Percentiles rank a stretch among this genome's conserved stretches.
Evolutionary conservation across 495 filamentous ascomycete genomes (phyloP).

Genomic region (Opeltia flavorubescens): DNA sequence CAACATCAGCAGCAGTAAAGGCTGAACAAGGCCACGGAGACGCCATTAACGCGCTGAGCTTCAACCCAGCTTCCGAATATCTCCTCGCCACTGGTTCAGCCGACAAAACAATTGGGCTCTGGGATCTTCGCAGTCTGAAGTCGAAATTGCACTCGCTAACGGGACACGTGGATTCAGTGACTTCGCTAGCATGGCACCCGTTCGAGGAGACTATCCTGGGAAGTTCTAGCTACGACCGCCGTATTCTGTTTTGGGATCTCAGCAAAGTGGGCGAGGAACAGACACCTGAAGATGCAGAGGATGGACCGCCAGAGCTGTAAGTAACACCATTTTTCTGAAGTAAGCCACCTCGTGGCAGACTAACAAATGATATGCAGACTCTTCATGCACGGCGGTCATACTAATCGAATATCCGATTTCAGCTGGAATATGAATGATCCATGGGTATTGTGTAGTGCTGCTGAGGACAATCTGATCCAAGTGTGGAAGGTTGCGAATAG

Average conservation of each 20-base stretch:
- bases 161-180: constrained; percentile 77
- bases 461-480: constrained; percentile 93
- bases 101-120: constrained; percentile 87
- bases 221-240: constrained; percentile 79
- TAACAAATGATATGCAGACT: constrained; percentile 35
- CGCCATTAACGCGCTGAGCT: constrained; percentile 87
- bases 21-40: constrained; percentile 65
- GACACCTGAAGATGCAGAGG: constrained; percentile 85
- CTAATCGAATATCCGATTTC: constrained; percentile 89
- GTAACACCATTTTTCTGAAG: constrained; percentile 20
- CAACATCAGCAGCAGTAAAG: constrained; percentile 43
- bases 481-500: constrained; percentile 91
- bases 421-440: constrained; percentile 94
- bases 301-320: constrained; percentile 89
- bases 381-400: constrained; percentile 99
- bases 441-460: constrained; percentile 87
- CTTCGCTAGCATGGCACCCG: constrained; percentile 87
- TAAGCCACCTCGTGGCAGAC: constrained; percentile 1
- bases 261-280: constrained; percentile 87
- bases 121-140: constrained; percentile 84
- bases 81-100: constrained; percentile 84
- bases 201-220: constrained; percentile 75
- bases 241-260: constrained; percentile 94
- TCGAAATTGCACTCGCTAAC: constrained; percentile 74
- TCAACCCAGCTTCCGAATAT: constrained; percentile 78